Evolutionary conservation across 192 early-diverging fungal genomes (phyloP), one percentile per base, ranked within the genome.

Genomic region (Rhizoclosmatium sp.): DNA sequence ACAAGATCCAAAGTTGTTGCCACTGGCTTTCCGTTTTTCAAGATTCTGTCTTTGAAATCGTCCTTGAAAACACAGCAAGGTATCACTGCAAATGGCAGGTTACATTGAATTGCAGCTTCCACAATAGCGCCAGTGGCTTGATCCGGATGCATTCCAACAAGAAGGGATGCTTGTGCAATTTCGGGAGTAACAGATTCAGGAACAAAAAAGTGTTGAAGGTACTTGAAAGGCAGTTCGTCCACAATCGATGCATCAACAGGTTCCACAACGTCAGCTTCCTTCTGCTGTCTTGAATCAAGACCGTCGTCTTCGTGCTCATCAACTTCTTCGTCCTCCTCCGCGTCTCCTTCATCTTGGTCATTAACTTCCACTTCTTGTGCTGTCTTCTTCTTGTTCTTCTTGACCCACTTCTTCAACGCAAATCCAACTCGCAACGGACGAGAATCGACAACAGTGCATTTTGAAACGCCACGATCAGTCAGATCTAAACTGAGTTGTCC

Each of bases 101-200:
- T 78, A 3, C 70, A 48, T 47, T 67, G 60, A 47, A 91, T 49
- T 0, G 89, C 89, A 1, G 76, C 71, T 16, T 88, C 82, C 4
- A 91, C 88, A 76, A 91, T 90, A 1, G 86, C 84, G n/a, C 87
- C 89, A n/a, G 89, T 91, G 0, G 89, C 89, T 70, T 89, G 87
- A 68, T 91, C 89, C 2, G 89, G 84, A 65, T 91, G 89, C 2
- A 91, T 71, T 0, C 89, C 89, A 69, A 89, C 83, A 42, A 91
- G 46, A 23, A 91, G 75, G 3, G 86, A 83, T 2, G 84, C 80
- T 3, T 40, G 48, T 10, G n/a, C n/a, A 14, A 91, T 48, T 10
- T 83, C 23, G 0, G 69, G 59, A 2, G 72, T 47, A 31, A 85
- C 69, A 10, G 58, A 61, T 5, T 73, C 39, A 49, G 87, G 58